Percentiles rank a stretch among this genome's conserved stretches.
These are phyloP conservation scores for Kazachstania martiniae DNA, from an alignment of 805 yeast genomes.

Conservation along the genomic window DNA sequence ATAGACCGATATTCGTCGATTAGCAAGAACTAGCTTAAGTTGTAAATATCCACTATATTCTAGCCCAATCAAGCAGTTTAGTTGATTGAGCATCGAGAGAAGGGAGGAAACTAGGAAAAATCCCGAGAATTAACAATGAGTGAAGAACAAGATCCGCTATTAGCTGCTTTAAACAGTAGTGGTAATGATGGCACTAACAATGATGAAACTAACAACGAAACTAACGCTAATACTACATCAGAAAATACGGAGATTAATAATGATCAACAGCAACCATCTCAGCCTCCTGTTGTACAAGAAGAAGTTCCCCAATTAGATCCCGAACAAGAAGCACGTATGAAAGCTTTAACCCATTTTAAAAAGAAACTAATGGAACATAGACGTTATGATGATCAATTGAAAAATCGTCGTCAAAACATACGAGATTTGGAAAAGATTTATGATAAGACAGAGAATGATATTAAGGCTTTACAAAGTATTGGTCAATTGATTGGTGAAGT, in stretches of 20 bases:
- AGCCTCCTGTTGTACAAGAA: conserved; percentile 17
- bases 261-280: conserved; percentile 3
- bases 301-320: conserved; percentile 38
- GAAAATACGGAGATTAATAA: conserved; percentile 10
- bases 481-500: conserved; percentile 98
- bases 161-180: conserved; percentile 41
- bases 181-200: conserved; percentile 7
- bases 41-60: too few relatives aligned
- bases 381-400: conserved; percentile 86
- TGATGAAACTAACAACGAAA: conserved; percentile 5
- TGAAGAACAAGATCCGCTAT: conserved; percentile 67
- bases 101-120: too few relatives aligned
- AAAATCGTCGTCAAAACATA: conserved; percentile 71
- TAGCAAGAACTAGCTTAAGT: too few relatives aligned
- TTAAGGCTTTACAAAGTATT: conserved; percentile 91
- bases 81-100: too few relatives aligned
- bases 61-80: too few relatives aligned
- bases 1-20: too few relatives aligned
- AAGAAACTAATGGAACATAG: conserved; percentile 85
- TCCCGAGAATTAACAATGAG: conserved; percentile 38
- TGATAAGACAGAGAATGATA: conserved; percentile 92
- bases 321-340: conserved; percentile 47
- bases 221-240: conserved; percentile 1
- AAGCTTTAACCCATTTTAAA: conserved; percentile 69
- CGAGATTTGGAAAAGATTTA: conserved; percentile 74